Conservation (phyloP, 345 rosid genomes). For the Ceriops tagal region DNA sequence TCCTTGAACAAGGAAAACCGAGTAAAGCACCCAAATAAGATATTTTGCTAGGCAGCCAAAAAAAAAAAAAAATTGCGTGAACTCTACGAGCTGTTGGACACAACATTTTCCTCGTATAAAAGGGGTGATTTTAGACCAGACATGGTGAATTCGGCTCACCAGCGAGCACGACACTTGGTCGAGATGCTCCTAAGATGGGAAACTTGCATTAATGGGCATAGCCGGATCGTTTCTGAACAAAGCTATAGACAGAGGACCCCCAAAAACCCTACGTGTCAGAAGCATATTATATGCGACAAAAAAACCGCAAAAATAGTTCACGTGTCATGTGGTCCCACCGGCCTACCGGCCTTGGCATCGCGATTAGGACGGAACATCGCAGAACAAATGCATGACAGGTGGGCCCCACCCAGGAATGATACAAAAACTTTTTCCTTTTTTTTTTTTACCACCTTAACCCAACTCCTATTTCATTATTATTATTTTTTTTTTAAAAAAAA, state of each 20-base stretch:
- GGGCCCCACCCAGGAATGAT: too few species aligned
- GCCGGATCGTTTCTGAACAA: conserved; percentile 13
- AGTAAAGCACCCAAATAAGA: too few species aligned
- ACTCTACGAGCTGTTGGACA: too few species aligned
- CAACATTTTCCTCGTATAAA: too few species aligned
- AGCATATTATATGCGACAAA: not conserved
- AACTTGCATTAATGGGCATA: conserved; percentile 10
- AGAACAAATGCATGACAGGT: too few species aligned
- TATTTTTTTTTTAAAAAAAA: too few species aligned
- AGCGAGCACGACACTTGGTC: not conserved
- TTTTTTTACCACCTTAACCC: too few species aligned
- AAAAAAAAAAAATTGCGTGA: not conserved
- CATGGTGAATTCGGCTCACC: not conserved
- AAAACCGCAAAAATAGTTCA: conserved; percentile 12
- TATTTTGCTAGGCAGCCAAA: too few species aligned
- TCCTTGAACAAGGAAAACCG: too few species aligned
- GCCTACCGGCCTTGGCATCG: not conserved
- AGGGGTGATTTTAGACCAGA: not conserved
- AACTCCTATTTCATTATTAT: too few species aligned
- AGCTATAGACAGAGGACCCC: not conserved
- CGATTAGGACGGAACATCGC: too few species aligned
- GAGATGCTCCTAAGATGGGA: not conserved
- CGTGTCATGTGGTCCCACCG: conserved; percentile 17
- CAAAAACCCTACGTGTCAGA: conserved; percentile 25
- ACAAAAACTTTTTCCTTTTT: too few species aligned